Evolutionary conservation across 2,329 filamentous ascomycete genomes (phyloP).

Genomic region (Epichloe festucae): DNA sequence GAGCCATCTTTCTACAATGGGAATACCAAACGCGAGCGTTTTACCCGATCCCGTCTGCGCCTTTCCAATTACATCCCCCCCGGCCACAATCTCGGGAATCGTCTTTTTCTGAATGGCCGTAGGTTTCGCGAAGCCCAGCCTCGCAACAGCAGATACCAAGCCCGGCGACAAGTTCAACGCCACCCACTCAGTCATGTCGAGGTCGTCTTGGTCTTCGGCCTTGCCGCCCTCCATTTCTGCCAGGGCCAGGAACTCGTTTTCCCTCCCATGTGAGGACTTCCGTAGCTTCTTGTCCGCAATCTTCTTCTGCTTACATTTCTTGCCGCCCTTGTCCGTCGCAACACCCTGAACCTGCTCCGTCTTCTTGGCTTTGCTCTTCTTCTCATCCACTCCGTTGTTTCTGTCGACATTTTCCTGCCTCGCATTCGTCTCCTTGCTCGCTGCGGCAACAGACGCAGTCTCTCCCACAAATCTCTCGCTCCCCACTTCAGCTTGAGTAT

Average conservation of each 20-base stretch:
- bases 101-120: conserved; percentile 68
- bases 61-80: conserved; percentile 86
- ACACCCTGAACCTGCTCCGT: conserved; percentile 8
- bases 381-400: conserved; percentile 8
- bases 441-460: neutral
- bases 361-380: conserved; percentile 13
- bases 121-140: conserved; percentile 66
- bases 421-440: neutral
- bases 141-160: conserved; percentile 61
- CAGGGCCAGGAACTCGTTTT: conserved; percentile 42
- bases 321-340: conserved; percentile 2
- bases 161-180: conserved; percentile 58
- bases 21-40: conserved; percentile 87
- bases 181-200: conserved; percentile 67
- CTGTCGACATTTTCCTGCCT: conserved; percentile 6
- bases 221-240: conserved; percentile 35
- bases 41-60: conserved; percentile 94
- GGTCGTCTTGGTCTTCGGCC: conserved; percentile 47
- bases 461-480: conserved; percentile 9
- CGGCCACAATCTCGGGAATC: conserved; percentile 71
- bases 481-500: conserved; percentile 19
- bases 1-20: conserved; percentile 77
- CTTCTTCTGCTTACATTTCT: conserved; percentile 15
- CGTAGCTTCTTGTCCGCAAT: conserved; percentile 23
- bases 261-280: conserved; percentile 20